Conservation (phyloP, 2,329 filamentous ascomycete species). For the Teratosphaeria viscida region DNA sequence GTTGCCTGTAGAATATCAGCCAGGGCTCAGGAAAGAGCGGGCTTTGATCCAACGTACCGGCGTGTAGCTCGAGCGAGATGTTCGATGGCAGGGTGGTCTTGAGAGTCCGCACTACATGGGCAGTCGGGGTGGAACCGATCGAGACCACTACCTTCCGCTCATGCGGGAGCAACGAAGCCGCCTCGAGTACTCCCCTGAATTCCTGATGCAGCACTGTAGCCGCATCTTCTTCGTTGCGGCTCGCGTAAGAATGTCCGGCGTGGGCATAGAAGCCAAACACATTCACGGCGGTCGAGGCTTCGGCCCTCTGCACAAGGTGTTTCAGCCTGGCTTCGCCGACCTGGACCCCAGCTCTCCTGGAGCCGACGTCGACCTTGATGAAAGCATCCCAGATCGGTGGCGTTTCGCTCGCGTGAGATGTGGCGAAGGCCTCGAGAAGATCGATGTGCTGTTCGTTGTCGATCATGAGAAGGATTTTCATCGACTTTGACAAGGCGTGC, state of each 20-base stretch:
- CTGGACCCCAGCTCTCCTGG: not conserved
- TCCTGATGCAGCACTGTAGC: not conserved
- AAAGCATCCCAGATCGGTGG: not conserved
- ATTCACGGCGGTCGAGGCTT: not conserved
- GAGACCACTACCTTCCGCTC: not conserved
- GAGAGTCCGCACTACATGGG: not conserved
- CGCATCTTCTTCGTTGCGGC: not conserved
- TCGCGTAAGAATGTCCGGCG: not conserved
- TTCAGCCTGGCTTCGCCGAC: not conserved
- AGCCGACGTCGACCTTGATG: not conserved
- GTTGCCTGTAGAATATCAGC: not conserved
- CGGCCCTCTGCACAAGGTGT: not conserved
- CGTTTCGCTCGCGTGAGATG: not conserved
- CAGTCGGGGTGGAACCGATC: not conserved
- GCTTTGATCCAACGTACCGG: not conserved
- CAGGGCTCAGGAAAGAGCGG: not conserved
- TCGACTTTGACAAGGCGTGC: not conserved
- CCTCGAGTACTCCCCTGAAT: not conserved
- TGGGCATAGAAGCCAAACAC: not conserved
- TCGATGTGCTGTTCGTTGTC: not conserved
- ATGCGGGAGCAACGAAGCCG: not conserved
- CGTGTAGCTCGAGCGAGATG: not conserved
- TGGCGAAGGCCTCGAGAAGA: not conserved
- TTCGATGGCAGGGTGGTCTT: not conserved
- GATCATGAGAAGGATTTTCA: not conserved